Evolutionary conservation across 108 stramenopile genomes (phyloP).

Genomic region (Pseudonitzschia multiseries): DNA sequence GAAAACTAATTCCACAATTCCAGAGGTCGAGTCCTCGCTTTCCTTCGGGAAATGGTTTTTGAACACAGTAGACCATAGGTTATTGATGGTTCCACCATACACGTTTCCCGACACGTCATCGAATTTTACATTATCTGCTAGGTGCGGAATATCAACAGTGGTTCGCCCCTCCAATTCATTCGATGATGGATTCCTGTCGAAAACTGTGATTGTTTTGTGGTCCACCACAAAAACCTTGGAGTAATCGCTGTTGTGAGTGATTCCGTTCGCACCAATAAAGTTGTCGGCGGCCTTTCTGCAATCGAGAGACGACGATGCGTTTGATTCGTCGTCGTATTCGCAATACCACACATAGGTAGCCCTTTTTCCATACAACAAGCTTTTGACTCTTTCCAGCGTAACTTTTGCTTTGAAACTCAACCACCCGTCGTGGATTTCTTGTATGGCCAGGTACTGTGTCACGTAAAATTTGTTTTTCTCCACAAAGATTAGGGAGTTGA

Average conservation of each 20-base stretch:
- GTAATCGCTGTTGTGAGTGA: conserved; percentile 15
- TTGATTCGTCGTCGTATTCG: conserved; percentile 5
- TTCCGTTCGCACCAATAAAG: conserved; percentile 6
- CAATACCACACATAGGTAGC: conserved; percentile 8
- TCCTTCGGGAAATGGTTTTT: not conserved
- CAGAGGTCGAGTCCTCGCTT: not conserved
- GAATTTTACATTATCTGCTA: not conserved
- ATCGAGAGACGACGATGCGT: not conserved
- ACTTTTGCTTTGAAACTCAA: not conserved
- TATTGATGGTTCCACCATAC: not conserved
- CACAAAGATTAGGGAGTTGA: conserved; percentile 1
- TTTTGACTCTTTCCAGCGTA: not conserved
- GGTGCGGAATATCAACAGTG: not conserved
- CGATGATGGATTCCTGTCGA: not conserved
- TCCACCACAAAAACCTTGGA: conserved; percentile 47
- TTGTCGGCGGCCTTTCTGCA: not conserved
- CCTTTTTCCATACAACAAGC: not conserved
- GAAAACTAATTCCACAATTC: not conserved
- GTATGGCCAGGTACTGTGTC: not conserved
- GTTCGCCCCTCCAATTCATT: not conserved
- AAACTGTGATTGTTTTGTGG: conserved; percentile 50
- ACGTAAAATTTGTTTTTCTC: conserved; percentile 12
- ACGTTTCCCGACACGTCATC: conserved; percentile 8
- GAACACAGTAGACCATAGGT: not conserved
- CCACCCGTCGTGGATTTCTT: not conserved